Conservation (phyloP, 1,284 basidiomycete genomes). For the Ganoderma boninense region DNA sequence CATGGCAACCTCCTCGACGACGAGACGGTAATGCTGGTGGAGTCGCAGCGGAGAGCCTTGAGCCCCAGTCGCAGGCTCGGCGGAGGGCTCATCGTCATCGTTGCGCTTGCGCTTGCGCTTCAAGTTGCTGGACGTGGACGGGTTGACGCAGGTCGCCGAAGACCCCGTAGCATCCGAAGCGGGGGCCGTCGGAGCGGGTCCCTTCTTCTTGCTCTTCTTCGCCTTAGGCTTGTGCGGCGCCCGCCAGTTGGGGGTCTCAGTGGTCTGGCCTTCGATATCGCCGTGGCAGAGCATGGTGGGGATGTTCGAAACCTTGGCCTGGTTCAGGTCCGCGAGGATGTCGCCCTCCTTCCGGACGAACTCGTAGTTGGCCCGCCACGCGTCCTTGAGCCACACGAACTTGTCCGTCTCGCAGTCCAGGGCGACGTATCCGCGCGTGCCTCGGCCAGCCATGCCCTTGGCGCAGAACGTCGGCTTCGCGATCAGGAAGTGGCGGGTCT, state of each 20-base stretch:
- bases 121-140: background rate
- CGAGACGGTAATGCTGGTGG: conserved; percentile 10
- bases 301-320: background rate
- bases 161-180: background rate
- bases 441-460: conserved; percentile 7
- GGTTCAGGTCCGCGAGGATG: background rate
- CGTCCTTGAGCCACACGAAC: conserved; percentile 20
- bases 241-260: background rate
- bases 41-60: background rate
- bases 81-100: background rate
- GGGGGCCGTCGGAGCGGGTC: background rate
- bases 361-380: conserved; percentile 10
- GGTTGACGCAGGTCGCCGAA: background rate
- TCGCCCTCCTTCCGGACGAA: conserved; percentile 3
- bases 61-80: background rate
- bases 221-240: background rate
- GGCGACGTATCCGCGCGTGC: conserved; percentile 19
- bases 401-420: background rate
- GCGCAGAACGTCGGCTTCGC: conserved; percentile 12
- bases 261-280: conserved; percentile 11
- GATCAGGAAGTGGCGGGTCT: conserved; percentile 8
- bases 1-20: conserved; percentile 9
- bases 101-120: background rate
- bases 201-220: no score
- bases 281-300: conserved; percentile 14